Percentiles rank a stretch among this genome's conserved stretches.
phyloP scores from a whole-genome alignment of 2,329 filamentous ascomycete species.

The Rutstroemia sp. region DNA sequence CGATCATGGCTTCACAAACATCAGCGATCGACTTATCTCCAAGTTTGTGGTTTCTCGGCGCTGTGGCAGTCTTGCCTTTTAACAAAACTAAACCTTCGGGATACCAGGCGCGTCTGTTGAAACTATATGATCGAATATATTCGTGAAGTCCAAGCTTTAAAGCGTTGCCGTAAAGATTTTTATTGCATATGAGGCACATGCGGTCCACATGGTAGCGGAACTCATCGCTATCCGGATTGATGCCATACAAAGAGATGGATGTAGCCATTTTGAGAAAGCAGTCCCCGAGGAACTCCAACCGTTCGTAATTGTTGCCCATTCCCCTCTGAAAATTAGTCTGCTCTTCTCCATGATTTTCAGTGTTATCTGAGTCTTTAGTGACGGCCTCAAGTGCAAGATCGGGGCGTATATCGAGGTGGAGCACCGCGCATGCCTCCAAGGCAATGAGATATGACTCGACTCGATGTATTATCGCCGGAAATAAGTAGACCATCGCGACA shows the following conservation, averaged over 20 bases:
- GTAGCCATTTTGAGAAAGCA: slow-evolving; percentile 94
- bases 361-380: slow-evolving; percentile 87
- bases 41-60: slow-evolving; percentile 55
- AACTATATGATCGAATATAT: slow-evolving; percentile 76
- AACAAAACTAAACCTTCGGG: slow-evolving; percentile 69
- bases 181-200: slow-evolving; percentile 87
- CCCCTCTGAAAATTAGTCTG: slow-evolving; percentile 70
- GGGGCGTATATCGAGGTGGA: slow-evolving; percentile 59
- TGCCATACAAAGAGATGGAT: slow-evolving; percentile 75
- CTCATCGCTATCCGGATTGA: slow-evolving; percentile 71
- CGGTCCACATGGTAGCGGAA: slow-evolving; percentile 83
- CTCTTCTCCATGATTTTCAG: slow-evolving; percentile 60
- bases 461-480: slow-evolving; percentile 79
- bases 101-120: slow-evolving; percentile 77
- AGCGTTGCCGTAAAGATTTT: slow-evolving; percentile 76
- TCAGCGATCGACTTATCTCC: slow-evolving; percentile 89
- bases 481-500: slow-evolving; percentile 65
- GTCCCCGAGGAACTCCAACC: slow-evolving; percentile 88
- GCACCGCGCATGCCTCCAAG: slow-evolving; percentile 60
- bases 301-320: slow-evolving; percentile 93
- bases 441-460: slow-evolving; percentile 77
- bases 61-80: slow-evolving; percentile 58
- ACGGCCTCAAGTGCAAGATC: slow-evolving; percentile 77
- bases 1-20: slow-evolving; percentile 90
- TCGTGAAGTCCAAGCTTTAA: slow-evolving; percentile 58